Evolutionary conservation across 148 eudicot species (phyloP).

Genomic region (Vaccinium vitisidaea): DNA sequence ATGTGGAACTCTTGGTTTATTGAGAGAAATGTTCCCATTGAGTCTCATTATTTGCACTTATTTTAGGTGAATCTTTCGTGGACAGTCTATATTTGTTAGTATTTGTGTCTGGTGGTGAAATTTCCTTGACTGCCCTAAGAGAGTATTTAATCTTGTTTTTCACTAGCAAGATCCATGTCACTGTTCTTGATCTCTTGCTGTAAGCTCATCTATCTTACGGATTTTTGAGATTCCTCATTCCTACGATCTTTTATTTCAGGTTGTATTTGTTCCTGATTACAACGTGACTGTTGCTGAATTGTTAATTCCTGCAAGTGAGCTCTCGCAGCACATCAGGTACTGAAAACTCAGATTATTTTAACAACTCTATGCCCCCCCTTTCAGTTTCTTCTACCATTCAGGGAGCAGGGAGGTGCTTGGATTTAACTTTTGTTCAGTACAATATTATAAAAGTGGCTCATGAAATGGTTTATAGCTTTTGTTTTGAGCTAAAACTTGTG

Average conservation of each 20-base stretch:
- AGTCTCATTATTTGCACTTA: neutral
- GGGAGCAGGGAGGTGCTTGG: neutral
- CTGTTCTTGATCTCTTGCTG: conserved; percentile 2
- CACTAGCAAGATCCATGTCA: neutral
- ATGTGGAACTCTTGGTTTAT: neutral
- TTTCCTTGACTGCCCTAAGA: neutral
- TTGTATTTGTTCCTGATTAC: conserved; percentile 93
- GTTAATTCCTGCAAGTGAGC: conserved; percentile 94
- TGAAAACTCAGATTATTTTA: neutral
- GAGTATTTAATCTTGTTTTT: neutral
- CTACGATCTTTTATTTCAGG: conserved; percentile 41
- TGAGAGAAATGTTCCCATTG: neutral
- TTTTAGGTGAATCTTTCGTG: neutral
- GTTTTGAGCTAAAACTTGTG: neutral
- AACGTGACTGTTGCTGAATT: conserved; percentile 95
- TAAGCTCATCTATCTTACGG: neutral
- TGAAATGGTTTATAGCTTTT: neutral
- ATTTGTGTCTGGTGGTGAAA: neutral
- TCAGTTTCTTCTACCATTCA: neutral
- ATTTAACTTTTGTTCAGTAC: neutral
- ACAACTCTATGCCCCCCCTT: neutral
- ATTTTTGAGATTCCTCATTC: conserved; percentile 18
- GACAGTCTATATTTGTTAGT: neutral
- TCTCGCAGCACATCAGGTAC: conserved; percentile 96
- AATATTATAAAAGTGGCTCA: neutral